phyloP scores from a whole-genome alignment of 805 yeast genomes.

The Metahyphopichia silvanorum region DNA sequence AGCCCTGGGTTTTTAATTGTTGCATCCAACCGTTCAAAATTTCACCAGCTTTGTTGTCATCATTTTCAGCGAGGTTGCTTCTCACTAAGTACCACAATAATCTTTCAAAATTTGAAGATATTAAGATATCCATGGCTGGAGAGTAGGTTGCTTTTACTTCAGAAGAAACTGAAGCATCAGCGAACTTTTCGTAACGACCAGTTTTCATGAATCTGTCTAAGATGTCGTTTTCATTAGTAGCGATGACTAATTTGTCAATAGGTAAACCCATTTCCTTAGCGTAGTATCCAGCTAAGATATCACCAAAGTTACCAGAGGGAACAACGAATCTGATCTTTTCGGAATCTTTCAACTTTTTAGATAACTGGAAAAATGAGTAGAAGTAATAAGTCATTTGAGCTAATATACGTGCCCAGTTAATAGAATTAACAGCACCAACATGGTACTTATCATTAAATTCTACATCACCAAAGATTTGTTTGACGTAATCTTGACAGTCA shows the following conservation, averaged over 20 bases:
- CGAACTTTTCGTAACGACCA: conserved; percentile 77
- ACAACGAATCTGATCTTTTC: conserved; percentile 77
- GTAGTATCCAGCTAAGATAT: conserved; percentile 92
- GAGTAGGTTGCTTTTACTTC: conserved; percentile 86
- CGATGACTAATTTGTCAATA: conserved; percentile 78
- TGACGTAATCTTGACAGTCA: conserved; percentile 96
- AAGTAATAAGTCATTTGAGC: conserved; percentile 98
- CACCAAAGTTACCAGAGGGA: conserved; percentile 98
- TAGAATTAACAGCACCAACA: conserved; percentile 96
- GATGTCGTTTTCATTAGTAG: conserved; percentile 94
- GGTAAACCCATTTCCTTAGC: conserved; percentile 97
- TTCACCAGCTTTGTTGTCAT: conserved; percentile 68
- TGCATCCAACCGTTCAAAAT: conserved; percentile 73
- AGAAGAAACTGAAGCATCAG: conserved; percentile 33
- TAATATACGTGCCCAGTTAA: conserved; percentile 98
- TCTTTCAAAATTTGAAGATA: conserved; percentile 95
- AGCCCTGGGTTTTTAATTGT: conserved; percentile 71
- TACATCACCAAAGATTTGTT: conserved; percentile 84
- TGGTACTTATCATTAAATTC: conserved; percentile 88
- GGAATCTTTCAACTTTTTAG: conserved; percentile 31
- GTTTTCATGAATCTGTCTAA: conserved; percentile 87
- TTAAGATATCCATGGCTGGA: conserved; percentile 98
- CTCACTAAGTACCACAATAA: conserved; percentile 90
- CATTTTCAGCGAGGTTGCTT: conserved; percentile 53
- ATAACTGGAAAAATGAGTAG: conserved; percentile 79